A percentile compares a stretch with the other conserved stretches of the same genome.
phyloP scores from a whole-genome alignment of 225 moss, liverwort and hornwort species.

The Pleurozium schreberi region DNA sequence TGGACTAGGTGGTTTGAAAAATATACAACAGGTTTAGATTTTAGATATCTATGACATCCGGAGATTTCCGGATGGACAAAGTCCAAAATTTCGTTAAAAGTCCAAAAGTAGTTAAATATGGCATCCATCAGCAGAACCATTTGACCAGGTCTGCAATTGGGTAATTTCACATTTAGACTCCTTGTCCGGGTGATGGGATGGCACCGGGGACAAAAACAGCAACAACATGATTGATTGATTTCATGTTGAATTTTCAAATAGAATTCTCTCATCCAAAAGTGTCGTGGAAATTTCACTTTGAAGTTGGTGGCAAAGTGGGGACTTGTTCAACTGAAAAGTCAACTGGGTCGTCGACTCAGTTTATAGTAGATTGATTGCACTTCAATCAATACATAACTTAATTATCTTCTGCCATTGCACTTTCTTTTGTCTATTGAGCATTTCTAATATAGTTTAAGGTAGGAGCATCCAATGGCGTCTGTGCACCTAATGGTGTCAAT shows the following conservation, averaged over 20 bases:
- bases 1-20: too few relatives aligned
- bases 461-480: too few relatives aligned
- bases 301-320: neutral
- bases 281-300: neutral
- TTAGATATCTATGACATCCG: too few relatives aligned
- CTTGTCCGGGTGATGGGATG: neutral
- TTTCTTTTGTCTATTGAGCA: neutral
- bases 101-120: too few relatives aligned
- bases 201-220: neutral
- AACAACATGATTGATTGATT: neutral
- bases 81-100: too few relatives aligned
- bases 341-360: rapidly evolving
- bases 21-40: too few relatives aligned
- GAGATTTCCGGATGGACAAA: too few relatives aligned
- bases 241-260: neutral
- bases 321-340: neutral
- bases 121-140: too few relatives aligned
- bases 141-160: neutral
- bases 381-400: neutral
- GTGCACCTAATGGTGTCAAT: too few relatives aligned
- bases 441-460: neutral
- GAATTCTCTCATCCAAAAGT: neutral
- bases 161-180: neutral
- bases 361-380: neutral
- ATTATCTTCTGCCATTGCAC: neutral